These are phyloP conservation scores for Rhizopogon salebrosus DNA, from an alignment of 768 basidiomycete genomes.

Conservation along the genomic window DNA sequence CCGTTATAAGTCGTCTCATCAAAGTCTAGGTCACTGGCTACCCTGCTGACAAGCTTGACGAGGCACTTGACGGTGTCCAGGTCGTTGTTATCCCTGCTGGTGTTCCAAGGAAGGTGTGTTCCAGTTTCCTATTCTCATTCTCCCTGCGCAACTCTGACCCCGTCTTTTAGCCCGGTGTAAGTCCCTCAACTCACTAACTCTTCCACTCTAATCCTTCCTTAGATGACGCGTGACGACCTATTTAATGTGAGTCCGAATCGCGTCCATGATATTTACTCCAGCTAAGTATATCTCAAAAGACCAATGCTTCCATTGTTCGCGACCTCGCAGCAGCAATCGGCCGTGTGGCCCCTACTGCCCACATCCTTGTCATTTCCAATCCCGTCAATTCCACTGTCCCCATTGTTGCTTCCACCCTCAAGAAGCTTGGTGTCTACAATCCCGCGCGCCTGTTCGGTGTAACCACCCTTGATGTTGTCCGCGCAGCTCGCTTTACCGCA, in stretches of 20 bases:
- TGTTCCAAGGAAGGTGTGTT: conserved; percentile 90
- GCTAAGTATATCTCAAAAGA: conserved; percentile 38
- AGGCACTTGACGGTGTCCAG: conserved; percentile 83
- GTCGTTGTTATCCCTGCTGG: conserved; percentile 98
- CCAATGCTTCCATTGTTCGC: conserved; percentile 96
- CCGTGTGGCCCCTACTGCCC: conserved; percentile 84
- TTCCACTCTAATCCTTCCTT: conserved; percentile 20
- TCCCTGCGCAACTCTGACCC: conserved; percentile 17
- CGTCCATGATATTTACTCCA: neutral
- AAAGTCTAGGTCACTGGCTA: conserved; percentile 64
- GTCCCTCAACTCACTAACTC: conserved; percentile 26
- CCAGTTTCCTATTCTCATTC: neutral
- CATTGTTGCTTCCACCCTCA: conserved; percentile 88
- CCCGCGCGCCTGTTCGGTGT: conserved; percentile 90
- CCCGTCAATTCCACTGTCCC: conserved; percentile 98
- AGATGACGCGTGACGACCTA: conserved; percentile 97
- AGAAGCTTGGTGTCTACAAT: conserved; percentile 91
- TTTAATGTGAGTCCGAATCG: conserved; percentile 67
- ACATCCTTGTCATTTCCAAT: conserved; percentile 96
- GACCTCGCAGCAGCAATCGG: conserved; percentile 89
- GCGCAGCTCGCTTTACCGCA: conserved; percentile 86
- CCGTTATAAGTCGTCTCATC: neutral
- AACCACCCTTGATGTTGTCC: conserved; percentile 97
- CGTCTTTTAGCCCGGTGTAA: conserved; percentile 70
- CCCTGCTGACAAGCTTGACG: conserved; percentile 81